phyloP scores from a whole-genome alignment of 495 filamentous ascomycete genomes.

The Talaromyces adpressus region DNA sequence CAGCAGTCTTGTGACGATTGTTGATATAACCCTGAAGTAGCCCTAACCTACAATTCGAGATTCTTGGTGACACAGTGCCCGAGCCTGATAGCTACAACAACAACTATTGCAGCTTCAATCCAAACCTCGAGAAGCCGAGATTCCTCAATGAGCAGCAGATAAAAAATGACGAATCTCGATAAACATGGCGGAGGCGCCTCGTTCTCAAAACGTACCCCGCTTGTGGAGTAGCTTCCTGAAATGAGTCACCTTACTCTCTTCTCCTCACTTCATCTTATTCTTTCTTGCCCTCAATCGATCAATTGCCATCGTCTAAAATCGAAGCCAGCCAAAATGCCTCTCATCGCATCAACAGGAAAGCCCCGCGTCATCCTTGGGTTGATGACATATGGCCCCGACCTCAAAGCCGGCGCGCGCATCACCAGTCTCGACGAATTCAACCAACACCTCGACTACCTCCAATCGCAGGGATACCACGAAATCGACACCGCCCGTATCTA shows the following conservation, averaged over 20 bases:
- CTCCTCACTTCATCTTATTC: neutral
- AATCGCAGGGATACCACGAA: conserved; percentile 68
- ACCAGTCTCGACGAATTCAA: conserved; percentile 61
- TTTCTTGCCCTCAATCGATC: neutral
- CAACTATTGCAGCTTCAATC: no score
- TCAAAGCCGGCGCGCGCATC: conserved; percentile 56
- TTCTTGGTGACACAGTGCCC: no score
- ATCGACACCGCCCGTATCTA: conserved; percentile 77
- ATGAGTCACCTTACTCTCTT: neutral
- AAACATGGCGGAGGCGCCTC: neutral
- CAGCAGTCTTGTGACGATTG: no score
- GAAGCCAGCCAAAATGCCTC: conserved; percentile 37
- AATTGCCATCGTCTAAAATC: neutral
- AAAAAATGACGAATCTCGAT: neutral
- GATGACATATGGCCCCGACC: conserved; percentile 53
- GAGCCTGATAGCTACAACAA: no score
- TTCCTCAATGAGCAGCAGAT: neutral
- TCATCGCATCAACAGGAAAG: conserved; percentile 43
- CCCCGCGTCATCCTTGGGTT: conserved; percentile 52
- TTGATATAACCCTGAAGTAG: no score
- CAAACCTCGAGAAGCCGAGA: no score
- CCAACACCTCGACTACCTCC: conserved; percentile 59
- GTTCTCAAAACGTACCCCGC: neutral
- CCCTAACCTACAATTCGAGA: no score
- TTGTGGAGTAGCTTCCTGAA: neutral